Conservation (phyloP, 2,329 filamentous ascomycete genomes). For the Atkinsonella hypoxylon region DNA sequence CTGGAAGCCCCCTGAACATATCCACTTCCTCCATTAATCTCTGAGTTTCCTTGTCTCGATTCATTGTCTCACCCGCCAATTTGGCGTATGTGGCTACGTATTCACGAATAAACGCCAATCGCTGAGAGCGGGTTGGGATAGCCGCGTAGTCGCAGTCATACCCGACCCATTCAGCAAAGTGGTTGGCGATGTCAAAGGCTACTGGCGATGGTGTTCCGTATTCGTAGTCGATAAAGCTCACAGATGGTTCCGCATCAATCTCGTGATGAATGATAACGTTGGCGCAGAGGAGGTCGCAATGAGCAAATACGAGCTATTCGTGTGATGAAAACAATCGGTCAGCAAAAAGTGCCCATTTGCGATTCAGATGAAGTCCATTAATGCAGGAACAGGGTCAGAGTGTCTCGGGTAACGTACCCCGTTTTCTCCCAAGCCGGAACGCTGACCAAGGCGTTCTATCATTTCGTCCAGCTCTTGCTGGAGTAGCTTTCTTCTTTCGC, state of each 20-base stretch:
- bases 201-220: slow-evolving; percentile 91
- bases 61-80: slow-evolving; percentile 30
- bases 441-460: slow-evolving; percentile 59
- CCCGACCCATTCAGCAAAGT: slow-evolving; percentile 96
- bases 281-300: slow-evolving; percentile 90
- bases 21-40: slow-evolving; percentile 74
- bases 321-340: neutral
- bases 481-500: slow-evolving; percentile 52
- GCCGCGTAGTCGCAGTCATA: slow-evolving; percentile 87
- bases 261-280: slow-evolving; percentile 73
- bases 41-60: slow-evolving; percentile 50
- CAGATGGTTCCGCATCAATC: slow-evolving; percentile 24
- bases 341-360: slow-evolving; percentile 5
- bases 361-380: neutral
- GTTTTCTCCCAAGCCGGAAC: slow-evolving; percentile 62
- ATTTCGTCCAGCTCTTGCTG: slow-evolving; percentile 65
- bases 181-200: slow-evolving; percentile 93
- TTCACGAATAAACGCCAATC: slow-evolving; percentile 68
- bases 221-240: slow-evolving; percentile 93
- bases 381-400: neutral
- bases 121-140: slow-evolving; percentile 66
- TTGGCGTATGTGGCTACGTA: slow-evolving; percentile 68
- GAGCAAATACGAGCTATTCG: slow-evolving; percentile 70
- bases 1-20: slow-evolving; percentile 75
- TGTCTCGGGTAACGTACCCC: slow-evolving; percentile 41